Evolutionary conservation across 129 eudicot genomes (phyloP), one percentile per base, ranked within the genome.

Genomic region (Flaveria linearis): DNA sequence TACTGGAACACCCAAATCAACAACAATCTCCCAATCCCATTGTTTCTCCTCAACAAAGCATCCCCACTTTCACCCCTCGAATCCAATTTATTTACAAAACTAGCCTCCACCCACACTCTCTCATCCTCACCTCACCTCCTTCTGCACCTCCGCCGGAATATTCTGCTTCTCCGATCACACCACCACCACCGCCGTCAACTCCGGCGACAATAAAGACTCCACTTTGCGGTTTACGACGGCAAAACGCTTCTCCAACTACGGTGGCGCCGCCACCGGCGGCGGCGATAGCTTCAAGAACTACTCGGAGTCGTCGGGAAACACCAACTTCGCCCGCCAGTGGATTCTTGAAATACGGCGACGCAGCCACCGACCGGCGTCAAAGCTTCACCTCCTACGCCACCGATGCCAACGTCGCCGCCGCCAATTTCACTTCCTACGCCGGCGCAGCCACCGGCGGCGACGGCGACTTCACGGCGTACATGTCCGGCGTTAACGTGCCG

Each of bases 1-100:
- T 93, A 93, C 71, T 90, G 98, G 98, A 90, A 83, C 63, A 78
- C 69, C 53, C 92, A 87, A 76, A 93, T 90, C 58, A 82, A 89
- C n/a, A n/a, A n/a, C 22, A 74, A 79, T 22, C 73, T 82, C 15
- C 86, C 97, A 0, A 84, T 78, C 8, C 89, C 98, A 0, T 15
- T 77, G 20, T 93, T 93, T 77, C 87, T 93, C 11, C 76, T 93
- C 53, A 83, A 92, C n/a, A 93, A 93, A 78, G 89, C 91, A 39
- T 93, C 98, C 9, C 96, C 98, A 7, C 90, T 93, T 22, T 53
- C 85, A 30, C 77, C 92, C 18, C 81, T 84, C 0, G 81, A 93
- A 13, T 61, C 83, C 16, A 86, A 92, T 1, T 65, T 83, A 14
- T 89, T 83, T 53, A 57, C 97, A 13, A 82, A 88, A 63, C 91